Conservation (phyloP, 1,139 yeast species). For the Blastobotrys ciferrii region DNA sequence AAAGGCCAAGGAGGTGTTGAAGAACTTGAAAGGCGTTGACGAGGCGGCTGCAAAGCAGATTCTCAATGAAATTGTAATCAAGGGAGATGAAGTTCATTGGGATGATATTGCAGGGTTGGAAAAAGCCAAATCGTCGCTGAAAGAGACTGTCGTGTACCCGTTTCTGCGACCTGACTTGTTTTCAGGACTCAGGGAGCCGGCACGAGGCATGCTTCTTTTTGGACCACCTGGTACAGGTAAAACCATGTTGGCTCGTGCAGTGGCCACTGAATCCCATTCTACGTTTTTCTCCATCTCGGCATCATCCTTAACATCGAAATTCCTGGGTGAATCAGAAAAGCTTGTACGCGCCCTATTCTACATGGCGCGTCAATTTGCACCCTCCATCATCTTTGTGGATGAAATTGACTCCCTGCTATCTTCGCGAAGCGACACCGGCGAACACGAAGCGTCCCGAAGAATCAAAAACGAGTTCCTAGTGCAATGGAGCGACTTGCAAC, state of each 20-base stretch:
- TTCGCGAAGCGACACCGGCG: constrained; percentile 77
- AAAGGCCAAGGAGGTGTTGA: constrained; percentile 31
- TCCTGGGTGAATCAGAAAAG: constrained; percentile 89
- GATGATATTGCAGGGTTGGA: constrained; percentile 95
- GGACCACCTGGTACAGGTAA: constrained; percentile 99
- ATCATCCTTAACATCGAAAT: constrained; percentile 84
- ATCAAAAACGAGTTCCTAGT: constrained; percentile 92
- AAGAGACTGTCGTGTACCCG: constrained; percentile 96
- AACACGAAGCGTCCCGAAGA: constrained; percentile 86
- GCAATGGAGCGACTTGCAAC: constrained; percentile 92
- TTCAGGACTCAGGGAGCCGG: constrained; percentile 90
- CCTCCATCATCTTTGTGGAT: constrained; percentile 92
- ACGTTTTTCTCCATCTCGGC: constrained; percentile 93
- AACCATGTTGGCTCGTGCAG: constrained; percentile 96
- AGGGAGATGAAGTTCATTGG: constrained; percentile 96
- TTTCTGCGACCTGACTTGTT: constrained; percentile 91
- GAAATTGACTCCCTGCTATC: constrained; percentile 92
- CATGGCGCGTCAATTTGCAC: constrained; percentile 82
- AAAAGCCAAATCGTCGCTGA: constrained; percentile 80
- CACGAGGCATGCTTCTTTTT: constrained; percentile 90
- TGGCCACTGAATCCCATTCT: constrained; percentile 93
- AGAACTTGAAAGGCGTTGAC: constrained; percentile 47
- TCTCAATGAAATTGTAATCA: constrained; percentile 84
- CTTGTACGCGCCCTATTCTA: constrained; percentile 85
- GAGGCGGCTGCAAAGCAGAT: constrained; percentile 79